A percentile compares a stretch with the other conserved stretches of the same genome.
These are phyloP conservation scores for Tylopilus sp. DNA, from an alignment of 768 basidiomycete species.

Conservation along the genomic window DNA sequence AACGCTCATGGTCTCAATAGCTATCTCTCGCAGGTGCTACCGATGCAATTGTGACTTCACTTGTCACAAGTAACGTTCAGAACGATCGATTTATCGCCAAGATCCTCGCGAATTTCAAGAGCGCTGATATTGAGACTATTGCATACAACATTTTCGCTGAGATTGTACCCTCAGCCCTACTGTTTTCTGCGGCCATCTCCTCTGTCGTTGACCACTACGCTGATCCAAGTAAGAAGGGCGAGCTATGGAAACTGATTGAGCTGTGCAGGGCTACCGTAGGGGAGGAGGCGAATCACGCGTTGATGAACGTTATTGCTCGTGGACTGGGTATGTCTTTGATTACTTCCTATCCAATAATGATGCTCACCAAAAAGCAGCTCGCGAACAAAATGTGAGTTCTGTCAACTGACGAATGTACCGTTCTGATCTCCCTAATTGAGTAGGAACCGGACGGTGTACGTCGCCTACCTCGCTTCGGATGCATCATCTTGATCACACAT, in stretches of 20 bases:
- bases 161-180: slow-evolving; percentile 50
- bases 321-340: slow-evolving; percentile 41
- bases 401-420: neutral
- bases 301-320: slow-evolving; percentile 45
- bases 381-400: slow-evolving; percentile 28
- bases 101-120: slow-evolving; percentile 5
- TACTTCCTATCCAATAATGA: neutral
- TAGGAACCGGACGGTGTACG: slow-evolving; percentile 41
- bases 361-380: slow-evolving; percentile 36
- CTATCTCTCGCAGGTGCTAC: slow-evolving; percentile 20
- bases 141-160: slow-evolving; percentile 51
- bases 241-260: slow-evolving; percentile 36
- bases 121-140: slow-evolving; percentile 32
- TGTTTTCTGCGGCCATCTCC: slow-evolving; percentile 54
- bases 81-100: slow-evolving; percentile 20
- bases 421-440: slow-evolving; percentile 37
- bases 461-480: neutral
- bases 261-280: slow-evolving; percentile 29
- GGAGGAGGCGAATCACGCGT: slow-evolving; percentile 21
- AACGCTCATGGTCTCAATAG: neutral
- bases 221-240: slow-evolving; percentile 33
- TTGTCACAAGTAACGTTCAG: slow-evolving; percentile 23
- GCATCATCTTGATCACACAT: neutral
- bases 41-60: slow-evolving; percentile 17
- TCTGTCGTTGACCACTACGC: slow-evolving; percentile 63